Percentiles rank a stretch among this genome's conserved stretches.
phyloP scores from a whole-genome alignment of 805 yeast species.

The Cyberlindnera veronae region DNA sequence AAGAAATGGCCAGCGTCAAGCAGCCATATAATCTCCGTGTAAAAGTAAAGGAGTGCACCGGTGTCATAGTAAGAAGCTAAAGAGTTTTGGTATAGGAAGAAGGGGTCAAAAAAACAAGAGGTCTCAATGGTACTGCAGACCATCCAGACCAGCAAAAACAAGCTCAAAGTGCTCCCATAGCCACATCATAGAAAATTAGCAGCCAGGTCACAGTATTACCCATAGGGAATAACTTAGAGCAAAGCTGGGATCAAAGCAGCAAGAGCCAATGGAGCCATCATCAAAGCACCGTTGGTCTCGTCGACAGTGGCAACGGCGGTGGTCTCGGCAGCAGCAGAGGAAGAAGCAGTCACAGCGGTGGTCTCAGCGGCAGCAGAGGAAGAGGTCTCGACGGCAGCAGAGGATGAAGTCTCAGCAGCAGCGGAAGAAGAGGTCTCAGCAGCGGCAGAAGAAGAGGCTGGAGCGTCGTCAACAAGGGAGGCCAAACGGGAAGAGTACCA shows the following conservation, averaged over 20 bases:
- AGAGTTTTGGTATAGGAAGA: no score
- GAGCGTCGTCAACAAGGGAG: constrained; percentile 16
- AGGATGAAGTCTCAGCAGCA: constrained; percentile 8
- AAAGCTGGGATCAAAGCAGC: constrained; percentile 19
- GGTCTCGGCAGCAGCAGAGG: constrained; percentile 6
- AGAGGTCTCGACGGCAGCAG: constrained; percentile 10
- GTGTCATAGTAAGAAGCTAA: no score
- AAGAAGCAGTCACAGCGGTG: constrained; percentile 5
- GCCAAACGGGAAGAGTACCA: constrained; percentile 29
- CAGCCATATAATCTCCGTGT: no score
- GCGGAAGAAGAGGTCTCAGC: constrained; percentile 9
- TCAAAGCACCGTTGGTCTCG: constrained; percentile 13
- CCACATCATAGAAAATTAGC: no score
- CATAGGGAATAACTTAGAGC: constrained; percentile 10
- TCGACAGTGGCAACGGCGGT: constrained; percentile 8
- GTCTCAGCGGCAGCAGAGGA: constrained; percentile 14
- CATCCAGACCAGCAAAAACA: no score
- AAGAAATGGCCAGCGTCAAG: no score
- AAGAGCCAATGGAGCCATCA: constrained; percentile 19
- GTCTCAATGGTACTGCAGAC: no score
- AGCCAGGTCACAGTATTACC: no score
- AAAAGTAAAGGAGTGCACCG: no score
- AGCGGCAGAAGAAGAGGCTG: constrained; percentile 4
- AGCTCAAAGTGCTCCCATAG: no score
- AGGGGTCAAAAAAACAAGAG: no score